Evolutionary conservation across 1,284 basidiomycete species (phyloP).

Genomic region (Volvariella surrecta): DNA sequence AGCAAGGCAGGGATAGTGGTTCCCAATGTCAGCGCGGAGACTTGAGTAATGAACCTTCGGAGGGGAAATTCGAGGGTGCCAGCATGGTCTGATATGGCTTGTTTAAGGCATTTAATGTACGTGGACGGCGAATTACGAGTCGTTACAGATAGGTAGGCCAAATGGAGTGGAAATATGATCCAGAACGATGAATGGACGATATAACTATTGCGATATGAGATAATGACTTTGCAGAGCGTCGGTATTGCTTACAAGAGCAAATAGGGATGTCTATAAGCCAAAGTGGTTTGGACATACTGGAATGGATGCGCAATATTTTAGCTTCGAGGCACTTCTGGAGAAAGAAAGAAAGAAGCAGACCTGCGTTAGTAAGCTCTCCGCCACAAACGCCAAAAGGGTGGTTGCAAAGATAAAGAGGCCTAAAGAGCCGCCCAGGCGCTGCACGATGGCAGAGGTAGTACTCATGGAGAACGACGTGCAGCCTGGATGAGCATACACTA

Average conservation of each 20-base stretch:
- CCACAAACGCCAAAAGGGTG: slow-evolving; percentile 54
- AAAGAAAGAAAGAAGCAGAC: slow-evolving; percentile 25
- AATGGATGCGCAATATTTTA: not conserved
- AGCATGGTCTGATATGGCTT: slow-evolving; percentile 43
- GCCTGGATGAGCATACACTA: too few species aligned
- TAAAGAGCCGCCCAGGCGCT: slow-evolving; percentile 27
- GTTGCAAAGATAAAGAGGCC: slow-evolving; percentile 44
- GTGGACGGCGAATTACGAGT: slow-evolving; percentile 35
- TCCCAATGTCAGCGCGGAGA: slow-evolving; percentile 45
- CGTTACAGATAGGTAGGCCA: slow-evolving; percentile 47
- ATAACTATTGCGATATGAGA: slow-evolving; percentile 39
- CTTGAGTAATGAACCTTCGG: slow-evolving; percentile 37
- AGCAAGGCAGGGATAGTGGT: slow-evolving; percentile 55
- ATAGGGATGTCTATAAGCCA: slow-evolving; percentile 68
- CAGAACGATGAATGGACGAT: slow-evolving; percentile 65
- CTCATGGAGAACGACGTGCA: not conserved
- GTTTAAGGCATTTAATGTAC: slow-evolving; percentile 39
- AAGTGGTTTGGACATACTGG: slow-evolving; percentile 67
- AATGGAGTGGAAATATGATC: slow-evolving; percentile 64
- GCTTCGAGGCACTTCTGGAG: not conserved
- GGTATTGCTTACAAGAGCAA: slow-evolving; percentile 53
- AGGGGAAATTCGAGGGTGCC: slow-evolving; percentile 23
- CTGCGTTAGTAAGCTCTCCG: slow-evolving; percentile 65
- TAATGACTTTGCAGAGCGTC: not conserved
- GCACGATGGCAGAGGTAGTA: not conserved